Conservation (phyloP, 2,329 filamentous ascomycete species). For the Curvularia spicifera region DNA sequence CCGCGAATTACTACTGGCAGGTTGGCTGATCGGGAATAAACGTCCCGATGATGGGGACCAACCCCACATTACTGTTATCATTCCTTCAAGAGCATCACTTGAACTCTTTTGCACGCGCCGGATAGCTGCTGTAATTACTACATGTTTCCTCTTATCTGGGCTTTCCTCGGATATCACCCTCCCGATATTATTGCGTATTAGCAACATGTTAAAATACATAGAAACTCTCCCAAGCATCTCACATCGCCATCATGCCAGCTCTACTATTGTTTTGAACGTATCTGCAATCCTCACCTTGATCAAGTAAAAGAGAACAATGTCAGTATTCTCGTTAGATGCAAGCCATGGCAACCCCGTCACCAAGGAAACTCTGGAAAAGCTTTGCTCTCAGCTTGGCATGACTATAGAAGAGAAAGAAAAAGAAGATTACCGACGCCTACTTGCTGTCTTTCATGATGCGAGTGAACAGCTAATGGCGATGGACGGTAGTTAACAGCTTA, state of each 20-base stretch:
- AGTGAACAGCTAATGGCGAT: conserved; percentile 49
- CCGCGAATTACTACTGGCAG: background rate
- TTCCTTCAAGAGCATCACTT: conserved; percentile 1
- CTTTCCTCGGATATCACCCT: no score
- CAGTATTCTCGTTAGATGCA: conserved; percentile 48
- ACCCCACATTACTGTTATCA: conserved; percentile 11
- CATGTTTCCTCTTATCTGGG: background rate
- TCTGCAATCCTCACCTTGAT: background rate
- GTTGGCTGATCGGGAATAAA: conserved; percentile 9
- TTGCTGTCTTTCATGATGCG: conserved; percentile 51
- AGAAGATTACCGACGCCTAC: conserved; percentile 48
- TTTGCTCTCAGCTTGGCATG: conserved; percentile 45
- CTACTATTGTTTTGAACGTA: background rate
- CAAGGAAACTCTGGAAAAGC: conserved; percentile 37
- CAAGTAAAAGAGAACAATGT: conserved; percentile 34
- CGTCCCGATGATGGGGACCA: conserved; percentile 10
- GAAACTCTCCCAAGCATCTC: background rate
- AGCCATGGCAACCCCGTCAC: conserved; percentile 46
- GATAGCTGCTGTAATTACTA: background rate
- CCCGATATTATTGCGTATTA: background rate
- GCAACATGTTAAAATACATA: background rate
- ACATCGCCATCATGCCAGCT: background rate
- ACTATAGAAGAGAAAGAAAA: conserved; percentile 45
- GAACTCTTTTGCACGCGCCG: background rate
- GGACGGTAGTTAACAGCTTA: conserved; percentile 28